These are phyloP conservation scores for Hymenoscyphus scutula DNA, from an alignment of 2,329 filamentous ascomycete genomes.

Conservation along the genomic window DNA sequence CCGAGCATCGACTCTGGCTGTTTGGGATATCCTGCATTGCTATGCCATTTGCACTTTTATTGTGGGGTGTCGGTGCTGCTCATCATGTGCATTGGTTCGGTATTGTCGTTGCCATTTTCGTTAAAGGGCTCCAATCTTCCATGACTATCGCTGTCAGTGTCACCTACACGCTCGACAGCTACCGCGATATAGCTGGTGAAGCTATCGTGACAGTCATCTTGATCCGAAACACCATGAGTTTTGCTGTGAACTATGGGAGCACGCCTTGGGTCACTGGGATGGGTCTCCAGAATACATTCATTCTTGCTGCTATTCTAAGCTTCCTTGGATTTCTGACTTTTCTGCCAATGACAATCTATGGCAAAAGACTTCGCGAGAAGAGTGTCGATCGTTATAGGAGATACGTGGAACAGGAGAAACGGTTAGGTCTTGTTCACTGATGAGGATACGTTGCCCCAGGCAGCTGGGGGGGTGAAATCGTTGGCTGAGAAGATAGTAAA, in stretches of 20 bases:
- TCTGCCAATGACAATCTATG: slow-evolving; percentile 48
- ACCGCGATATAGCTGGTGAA: slow-evolving; percentile 47
- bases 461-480: too few species aligned
- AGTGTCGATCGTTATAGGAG: slow-evolving; percentile 40
- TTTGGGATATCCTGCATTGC: slow-evolving; percentile 40
- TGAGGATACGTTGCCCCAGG: too few species aligned
- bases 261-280: slow-evolving; percentile 45
- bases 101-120: slow-evolving; percentile 41
- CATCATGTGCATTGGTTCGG: slow-evolving; percentile 47
- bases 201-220: slow-evolving; percentile 50
- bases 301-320: slow-evolving; percentile 41
- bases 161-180: slow-evolving; percentile 48
- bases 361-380: slow-evolving; percentile 43
- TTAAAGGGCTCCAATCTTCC: slow-evolving; percentile 11
- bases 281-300: slow-evolving; percentile 45
- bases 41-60: slow-evolving; percentile 44
- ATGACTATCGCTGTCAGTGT: slow-evolving; percentile 45
- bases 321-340: slow-evolving; percentile 42
- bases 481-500: too few species aligned
- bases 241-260: slow-evolving; percentile 25
- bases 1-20: slow-evolving; percentile 37
- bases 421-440: too few species aligned
- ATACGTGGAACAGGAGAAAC: too few species aligned
- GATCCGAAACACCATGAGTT: slow-evolving; percentile 44
- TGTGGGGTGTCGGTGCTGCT: slow-evolving; percentile 52